These are phyloP conservation scores for Aspergillus awamori DNA, from an alignment of 2,329 filamentous ascomycete species.

Conservation along the genomic window DNA sequence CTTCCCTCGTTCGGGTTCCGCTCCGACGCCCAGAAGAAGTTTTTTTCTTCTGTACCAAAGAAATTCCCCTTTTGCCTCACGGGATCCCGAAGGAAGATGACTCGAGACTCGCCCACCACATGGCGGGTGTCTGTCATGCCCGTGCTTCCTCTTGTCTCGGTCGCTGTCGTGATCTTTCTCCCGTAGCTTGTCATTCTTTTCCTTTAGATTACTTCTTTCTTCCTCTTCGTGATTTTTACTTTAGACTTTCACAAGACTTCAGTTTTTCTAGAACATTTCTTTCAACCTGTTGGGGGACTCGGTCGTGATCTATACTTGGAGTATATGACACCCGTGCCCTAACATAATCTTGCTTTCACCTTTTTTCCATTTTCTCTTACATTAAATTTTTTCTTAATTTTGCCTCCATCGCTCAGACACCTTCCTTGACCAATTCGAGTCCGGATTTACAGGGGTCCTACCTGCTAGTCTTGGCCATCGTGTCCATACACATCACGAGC, in stretches of 20 bases:
- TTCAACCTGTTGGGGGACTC: neutral
- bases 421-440: neutral
- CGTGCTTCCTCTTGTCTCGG: neutral
- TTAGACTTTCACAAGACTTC: neutral
- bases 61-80: neutral
- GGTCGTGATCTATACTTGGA: neutral
- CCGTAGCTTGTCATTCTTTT: neutral
- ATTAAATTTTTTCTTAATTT: too few species aligned
- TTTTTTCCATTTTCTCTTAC: neutral
- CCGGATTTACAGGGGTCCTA: slow-evolving; percentile 4
- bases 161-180: neutral
- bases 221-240: too few species aligned
- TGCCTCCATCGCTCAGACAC: too few species aligned
- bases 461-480: slow-evolving; percentile 3
- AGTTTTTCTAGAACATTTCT: neutral
- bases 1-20: slow-evolving; percentile 11
- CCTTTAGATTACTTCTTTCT: neutral
- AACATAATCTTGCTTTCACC: neutral
- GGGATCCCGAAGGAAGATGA: too few species aligned
- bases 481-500: slow-evolving; percentile 6
- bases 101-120: too few species aligned
- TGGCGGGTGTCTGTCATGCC: too few species aligned
- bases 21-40: neutral
- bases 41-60: neutral
- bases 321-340: neutral